Base-by-base conservation (phyloP, 2,329 filamentous ascomycete species). In the Penicillium thymicola region DNA sequence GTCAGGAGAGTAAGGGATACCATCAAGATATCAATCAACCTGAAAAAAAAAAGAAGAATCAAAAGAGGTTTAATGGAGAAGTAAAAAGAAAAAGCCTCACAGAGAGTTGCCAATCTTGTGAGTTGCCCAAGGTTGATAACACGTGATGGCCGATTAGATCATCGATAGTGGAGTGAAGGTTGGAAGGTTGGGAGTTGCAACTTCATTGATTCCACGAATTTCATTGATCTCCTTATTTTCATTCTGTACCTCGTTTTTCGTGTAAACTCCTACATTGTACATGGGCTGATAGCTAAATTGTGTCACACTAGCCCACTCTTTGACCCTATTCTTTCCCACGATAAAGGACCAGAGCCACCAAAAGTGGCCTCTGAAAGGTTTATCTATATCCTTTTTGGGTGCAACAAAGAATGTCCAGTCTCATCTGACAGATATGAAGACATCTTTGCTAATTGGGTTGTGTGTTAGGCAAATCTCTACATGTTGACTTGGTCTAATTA, bases 91-190 rank as follows among this genome's bases (percentile, higher is more conserved):
- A 37, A 32, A 16, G 32, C 28, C 23, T 27, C 38, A 14, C 11
- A 38, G 28, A n/a, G 32, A 52, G 30, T 44, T 56, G 54, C 18
- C 48, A 47, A 58, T 32, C 48, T 41, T 50, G 37, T 42, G 23
- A 27, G 49, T 36, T 44, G 38, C n/a, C 37, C 28, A 50, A 32
- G 13, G 28, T 54, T 36, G 41, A 36, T 43, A 23, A 57, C 60
- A 65, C 62, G 63, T 66, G 63, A 66, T 65, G 28, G 14, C 36
- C 30, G 55, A 65, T 66, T 66, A 64, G 55, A 64, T 66, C 64
- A 66, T 66, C 58, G 54, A 16, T 30, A 28, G 40, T 37, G 40
- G 50, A 52, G 50, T 18, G 38, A 43, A 44, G 13, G 6, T 16
- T 16, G 32, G 3, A 14, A 34, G 6, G 27, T 45, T 32, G n/a